phyloP scores from a whole-genome alignment of 2,329 filamentous ascomycete genomes.

The Curvularia spicifera region DNA sequence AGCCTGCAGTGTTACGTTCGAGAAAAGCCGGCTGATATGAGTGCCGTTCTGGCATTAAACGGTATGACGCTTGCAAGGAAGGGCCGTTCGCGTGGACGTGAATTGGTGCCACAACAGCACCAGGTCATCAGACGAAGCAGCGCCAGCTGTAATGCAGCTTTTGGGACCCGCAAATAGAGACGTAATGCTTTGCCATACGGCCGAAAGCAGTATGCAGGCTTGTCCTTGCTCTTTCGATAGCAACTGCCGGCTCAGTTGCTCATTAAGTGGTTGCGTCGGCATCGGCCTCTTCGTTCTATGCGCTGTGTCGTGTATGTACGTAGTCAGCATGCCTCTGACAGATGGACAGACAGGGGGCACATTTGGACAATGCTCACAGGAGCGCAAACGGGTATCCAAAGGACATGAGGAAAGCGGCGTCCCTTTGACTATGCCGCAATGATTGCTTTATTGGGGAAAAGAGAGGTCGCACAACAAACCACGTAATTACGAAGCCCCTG shows the following conservation, averaged over 20 bases:
- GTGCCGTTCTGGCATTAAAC: slow-evolving; percentile 1
- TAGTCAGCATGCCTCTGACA: background rate
- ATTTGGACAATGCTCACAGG: background rate
- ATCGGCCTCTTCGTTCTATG: background rate
- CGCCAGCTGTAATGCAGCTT: background rate
- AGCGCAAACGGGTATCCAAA: background rate
- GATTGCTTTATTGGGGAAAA: background rate
- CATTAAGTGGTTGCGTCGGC: background rate
- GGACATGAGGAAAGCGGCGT: background rate
- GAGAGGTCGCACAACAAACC: background rate
- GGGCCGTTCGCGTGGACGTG: slow-evolving; percentile 4
- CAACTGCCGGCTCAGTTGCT: slow-evolving; percentile 1
- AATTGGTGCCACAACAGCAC: slow-evolving; percentile 1
- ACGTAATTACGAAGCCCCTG: background rate
- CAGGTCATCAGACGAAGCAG: background rate
- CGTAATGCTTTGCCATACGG: background rate
- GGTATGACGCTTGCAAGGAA: slow-evolving; percentile 8
- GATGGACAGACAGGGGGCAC: background rate
- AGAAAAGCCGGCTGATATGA: slow-evolving; percentile 15
- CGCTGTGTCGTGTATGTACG: background rate
- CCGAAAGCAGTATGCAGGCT: slow-evolving; percentile 8
- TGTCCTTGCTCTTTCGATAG: slow-evolving; percentile 3
- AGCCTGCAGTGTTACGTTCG: slow-evolving; percentile 12
- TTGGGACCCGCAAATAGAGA: slow-evolving; percentile 3
- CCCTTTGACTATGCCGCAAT: background rate